Conservation (phyloP, 139 green algal genomes). For the Chlamydomonas schloesseri region DNA sequence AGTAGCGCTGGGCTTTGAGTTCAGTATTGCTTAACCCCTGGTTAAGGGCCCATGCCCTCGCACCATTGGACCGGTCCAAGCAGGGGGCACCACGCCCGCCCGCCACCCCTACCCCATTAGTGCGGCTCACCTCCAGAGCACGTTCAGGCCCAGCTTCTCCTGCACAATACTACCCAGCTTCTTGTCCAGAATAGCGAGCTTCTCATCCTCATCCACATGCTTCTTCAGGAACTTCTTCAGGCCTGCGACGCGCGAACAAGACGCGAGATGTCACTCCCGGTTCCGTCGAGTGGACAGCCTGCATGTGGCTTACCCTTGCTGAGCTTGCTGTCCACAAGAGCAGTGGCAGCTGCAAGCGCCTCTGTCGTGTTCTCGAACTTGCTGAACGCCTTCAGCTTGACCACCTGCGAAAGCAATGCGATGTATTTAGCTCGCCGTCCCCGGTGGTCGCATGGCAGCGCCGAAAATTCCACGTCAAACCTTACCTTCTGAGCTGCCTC, state of each 20-base stretch:
- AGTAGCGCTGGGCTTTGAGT: no score
- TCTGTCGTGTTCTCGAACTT: constrained; percentile 99
- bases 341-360: constrained; percentile 92
- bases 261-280: not conserved
- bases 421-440: not conserved
- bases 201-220: constrained; percentile 84
- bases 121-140: constrained; percentile 78
- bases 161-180: constrained; percentile 98
- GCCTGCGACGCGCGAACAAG: constrained; percentile 54
- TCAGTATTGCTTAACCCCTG: no score
- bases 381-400: constrained; percentile 98
- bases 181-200: constrained; percentile 93
- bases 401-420: constrained; percentile 69
- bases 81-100: no score
- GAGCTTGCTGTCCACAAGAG: constrained; percentile 96
- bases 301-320: constrained; percentile 81
- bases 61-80: no score
- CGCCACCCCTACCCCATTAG: no score
- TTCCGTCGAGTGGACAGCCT: not conserved
- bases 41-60: no score
- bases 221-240: constrained; percentile 99
- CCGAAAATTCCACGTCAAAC: not conserved
- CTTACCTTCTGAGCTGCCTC: constrained; percentile 88
- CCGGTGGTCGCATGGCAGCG: not conserved
- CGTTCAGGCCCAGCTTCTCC: constrained; percentile 97